These are phyloP conservation scores for Suillus weaverae DNA, from an alignment of 768 basidiomycete genomes.

Conservation along the genomic window DNA sequence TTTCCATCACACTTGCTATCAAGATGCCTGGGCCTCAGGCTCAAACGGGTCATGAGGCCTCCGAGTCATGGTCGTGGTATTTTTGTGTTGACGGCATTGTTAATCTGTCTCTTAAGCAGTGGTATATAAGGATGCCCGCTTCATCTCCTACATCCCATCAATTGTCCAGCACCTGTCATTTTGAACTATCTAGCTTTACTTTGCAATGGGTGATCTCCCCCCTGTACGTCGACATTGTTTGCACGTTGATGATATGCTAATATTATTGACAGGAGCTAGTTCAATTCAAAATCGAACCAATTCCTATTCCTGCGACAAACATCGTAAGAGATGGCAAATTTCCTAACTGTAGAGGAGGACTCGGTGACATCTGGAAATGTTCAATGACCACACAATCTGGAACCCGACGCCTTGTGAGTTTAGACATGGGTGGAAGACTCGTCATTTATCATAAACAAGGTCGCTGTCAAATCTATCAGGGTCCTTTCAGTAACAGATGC, in stretches of 20 bases:
- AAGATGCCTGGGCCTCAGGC: not conserved
- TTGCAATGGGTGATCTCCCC: not conserved
- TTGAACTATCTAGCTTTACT: not conserved
- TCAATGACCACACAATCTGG: not conserved
- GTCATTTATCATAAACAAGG: not conserved
- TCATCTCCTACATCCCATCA: not conserved
- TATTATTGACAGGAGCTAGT: not conserved
- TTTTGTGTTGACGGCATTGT: not conserved
- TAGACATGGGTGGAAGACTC: no score
- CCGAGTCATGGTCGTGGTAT: not conserved
- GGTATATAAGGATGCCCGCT: not conserved
- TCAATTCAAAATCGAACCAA: not conserved
- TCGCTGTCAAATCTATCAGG: slow-evolving; percentile 13
- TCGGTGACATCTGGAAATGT: slow-evolving; percentile 13
- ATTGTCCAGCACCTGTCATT: not conserved
- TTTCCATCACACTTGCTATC: not conserved
- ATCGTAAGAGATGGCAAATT: not conserved
- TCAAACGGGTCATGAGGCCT: not conserved
- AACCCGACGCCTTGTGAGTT: not conserved
- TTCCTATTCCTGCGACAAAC: not conserved
- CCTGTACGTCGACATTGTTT: not conserved
- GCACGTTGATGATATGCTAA: not conserved
- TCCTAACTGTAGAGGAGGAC: not conserved
- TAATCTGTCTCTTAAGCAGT: not conserved
- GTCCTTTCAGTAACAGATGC: not conserved